These are phyloP conservation scores for Lipomyces starkeyi DNA, from an alignment of 805 yeast species.

Conservation along the genomic window DNA sequence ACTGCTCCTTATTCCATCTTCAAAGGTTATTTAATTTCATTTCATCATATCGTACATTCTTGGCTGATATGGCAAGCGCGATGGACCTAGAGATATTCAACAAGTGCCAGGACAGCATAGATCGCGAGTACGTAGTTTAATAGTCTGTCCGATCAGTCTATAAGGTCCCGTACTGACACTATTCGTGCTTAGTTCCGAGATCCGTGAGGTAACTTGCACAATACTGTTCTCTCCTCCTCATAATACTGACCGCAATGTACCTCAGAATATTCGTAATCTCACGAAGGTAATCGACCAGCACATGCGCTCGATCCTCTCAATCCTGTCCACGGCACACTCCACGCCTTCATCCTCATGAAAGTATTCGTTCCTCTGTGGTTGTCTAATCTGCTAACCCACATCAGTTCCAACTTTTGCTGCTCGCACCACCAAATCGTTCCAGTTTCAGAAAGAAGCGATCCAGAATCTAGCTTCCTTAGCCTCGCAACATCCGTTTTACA, in stretches of 20 bases:
- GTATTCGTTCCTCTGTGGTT: neutral
- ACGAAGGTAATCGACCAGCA: slow-evolving; percentile 20
- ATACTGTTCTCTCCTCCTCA: neutral
- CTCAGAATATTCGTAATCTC: slow-evolving; percentile 2
- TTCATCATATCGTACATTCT: no score
- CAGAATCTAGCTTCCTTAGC: slow-evolving; percentile 16
- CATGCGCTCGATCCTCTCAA: slow-evolving; percentile 14
- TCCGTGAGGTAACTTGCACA: slow-evolving; percentile 1
- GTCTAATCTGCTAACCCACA: slow-evolving; percentile 1
- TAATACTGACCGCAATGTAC: neutral
- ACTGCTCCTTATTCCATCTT: no score
- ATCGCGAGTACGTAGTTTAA: slow-evolving; percentile 16
- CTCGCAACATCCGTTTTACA: slow-evolving; percentile 24
- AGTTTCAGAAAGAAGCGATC: slow-evolving; percentile 9
- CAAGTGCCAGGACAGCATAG: slow-evolving; percentile 19
- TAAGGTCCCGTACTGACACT: neutral
- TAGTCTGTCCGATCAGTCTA: neutral
- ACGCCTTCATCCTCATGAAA: slow-evolving; percentile 6
- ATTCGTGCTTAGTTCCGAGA: neutral
- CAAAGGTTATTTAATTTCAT: no score
- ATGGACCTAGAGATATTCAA: slow-evolving; percentile 15
- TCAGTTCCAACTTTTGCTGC: slow-evolving; percentile 1
- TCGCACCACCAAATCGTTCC: slow-evolving; percentile 1
- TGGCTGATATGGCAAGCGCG: neutral
- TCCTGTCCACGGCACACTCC: slow-evolving; percentile 16